A percentile compares a stretch with the other conserved stretches of the same genome.
Evolutionary conservation across 2,329 filamentous ascomycete species (phyloP).

Genomic region (Fusarium equiseti): DNA sequence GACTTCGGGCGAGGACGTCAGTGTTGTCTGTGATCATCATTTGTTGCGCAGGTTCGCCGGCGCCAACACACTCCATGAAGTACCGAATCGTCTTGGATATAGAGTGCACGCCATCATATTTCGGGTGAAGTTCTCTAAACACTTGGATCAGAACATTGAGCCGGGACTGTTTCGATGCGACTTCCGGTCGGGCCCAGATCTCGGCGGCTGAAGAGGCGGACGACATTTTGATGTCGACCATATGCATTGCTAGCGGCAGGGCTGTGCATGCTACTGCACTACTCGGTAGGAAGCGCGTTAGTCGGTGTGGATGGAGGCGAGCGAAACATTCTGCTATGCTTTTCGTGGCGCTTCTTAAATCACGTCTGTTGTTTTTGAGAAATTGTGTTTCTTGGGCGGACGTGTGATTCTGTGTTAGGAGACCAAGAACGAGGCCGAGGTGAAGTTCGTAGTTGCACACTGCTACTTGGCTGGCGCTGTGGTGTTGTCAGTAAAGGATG

Average conservation of each 20-base stretch:
- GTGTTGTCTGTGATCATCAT: background rate
- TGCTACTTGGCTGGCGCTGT: constrained; percentile 32
- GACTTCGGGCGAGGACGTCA: constrained; percentile 29
- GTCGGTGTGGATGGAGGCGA: constrained; percentile 15
- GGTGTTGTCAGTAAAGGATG: background rate
- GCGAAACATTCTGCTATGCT: constrained; percentile 36
- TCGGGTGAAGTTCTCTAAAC: constrained; percentile 33
- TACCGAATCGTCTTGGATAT: constrained; percentile 40
- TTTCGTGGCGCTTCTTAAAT: constrained; percentile 29
- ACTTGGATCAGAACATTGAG: constrained; percentile 40
- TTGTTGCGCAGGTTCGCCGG: background rate
- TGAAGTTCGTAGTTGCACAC: constrained; percentile 37
- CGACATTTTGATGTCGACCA: constrained; percentile 36
- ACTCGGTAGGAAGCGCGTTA: constrained; percentile 36
- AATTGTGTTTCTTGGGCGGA: constrained; percentile 18
- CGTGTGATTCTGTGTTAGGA: constrained; percentile 4
- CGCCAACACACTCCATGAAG: constrained; percentile 38
- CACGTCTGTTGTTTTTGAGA: constrained; percentile 31
- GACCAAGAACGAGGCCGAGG: constrained; percentile 27
- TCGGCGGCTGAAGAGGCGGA: constrained; percentile 23
- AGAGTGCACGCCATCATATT: constrained; percentile 38
- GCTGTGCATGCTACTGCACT: constrained; percentile 40
- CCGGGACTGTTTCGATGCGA: constrained; percentile 33
- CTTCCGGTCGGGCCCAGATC: constrained; percentile 22
- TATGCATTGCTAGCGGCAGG: constrained; percentile 37